Base-by-base conservation (phyloP, 306 rosid species). In the Astragalus membranaceus region DNA sequence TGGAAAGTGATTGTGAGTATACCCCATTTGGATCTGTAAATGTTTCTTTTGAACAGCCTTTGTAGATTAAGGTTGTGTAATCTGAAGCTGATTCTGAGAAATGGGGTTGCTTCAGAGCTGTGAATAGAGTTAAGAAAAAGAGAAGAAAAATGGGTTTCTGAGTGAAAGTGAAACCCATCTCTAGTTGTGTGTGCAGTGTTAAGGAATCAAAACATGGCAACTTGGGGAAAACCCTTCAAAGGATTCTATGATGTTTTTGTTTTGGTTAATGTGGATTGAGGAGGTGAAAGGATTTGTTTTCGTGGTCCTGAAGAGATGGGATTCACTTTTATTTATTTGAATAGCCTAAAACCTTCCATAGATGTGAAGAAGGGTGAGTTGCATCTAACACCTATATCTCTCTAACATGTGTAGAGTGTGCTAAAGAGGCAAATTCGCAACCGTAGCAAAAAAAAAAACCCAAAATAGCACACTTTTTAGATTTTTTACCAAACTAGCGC, bases 1-100 rank as follows among this genome's bases (percentile, higher is more conserved):
- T 63, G 2, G 99, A 88, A 43, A 94, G 95, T 9, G 95, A 42
- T 67, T 94, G 99, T 0, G 95, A 85, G 89, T 91, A 94, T 0
- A 79, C 79, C 39, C 98, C 98, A 49, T 79, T 73, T 79, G 96
- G 99, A 87, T 94, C 97, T 78, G 90, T 69, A 50, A 91, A 85
- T 0, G 88, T 46, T 20, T 94, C 90, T 71, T 91, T 91, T 7
- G 99, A 87, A 57, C 99, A 94, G 5, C 99, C 99, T 73, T 88
- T 94, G 84, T 88, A 94, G 62, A 94, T 85, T 29, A 94, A 60
- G 30, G 90, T 55, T 3, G 92, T 84, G 84, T 72, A 80, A 59
- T 85, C 97, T 14, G 92, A 20, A 56, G 75, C 87, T 66, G 96
- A 83, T 72, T 83, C 79, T 56, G 73, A 41, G 13, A 75, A 63